Percentiles rank a stretch among this genome's conserved stretches.
Conservation (phyloP, 768 basidiomycete species). For the Tylopilus sp. region DNA sequence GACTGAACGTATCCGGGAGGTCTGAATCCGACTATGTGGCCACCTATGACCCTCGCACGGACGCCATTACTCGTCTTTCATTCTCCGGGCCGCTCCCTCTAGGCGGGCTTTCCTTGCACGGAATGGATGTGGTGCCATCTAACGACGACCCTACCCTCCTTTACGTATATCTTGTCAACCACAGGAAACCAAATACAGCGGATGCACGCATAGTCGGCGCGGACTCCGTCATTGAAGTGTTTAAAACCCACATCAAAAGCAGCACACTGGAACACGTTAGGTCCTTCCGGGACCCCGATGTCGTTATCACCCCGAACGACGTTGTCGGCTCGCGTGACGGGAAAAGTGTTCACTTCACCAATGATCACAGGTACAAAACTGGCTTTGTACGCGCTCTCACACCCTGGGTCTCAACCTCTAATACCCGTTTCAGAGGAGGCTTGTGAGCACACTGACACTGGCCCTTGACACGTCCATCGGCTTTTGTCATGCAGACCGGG, state of each 20-base stretch:
- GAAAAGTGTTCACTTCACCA: constrained; percentile 65
- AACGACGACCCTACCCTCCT: constrained; percentile 43
- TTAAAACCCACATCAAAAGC: constrained; percentile 48
- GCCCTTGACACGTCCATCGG: constrained; percentile 48
- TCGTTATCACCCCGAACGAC: constrained; percentile 68
- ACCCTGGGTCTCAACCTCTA: neutral
- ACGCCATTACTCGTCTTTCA: constrained; percentile 43
- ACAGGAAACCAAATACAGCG: constrained; percentile 48
- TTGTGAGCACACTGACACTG: constrained; percentile 29
- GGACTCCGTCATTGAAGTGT: constrained; percentile 69
- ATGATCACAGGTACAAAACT: constrained; percentile 56
- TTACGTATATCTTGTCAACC: constrained; percentile 71
- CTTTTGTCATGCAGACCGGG: constrained; percentile 57
- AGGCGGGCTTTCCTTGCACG: constrained; percentile 53
- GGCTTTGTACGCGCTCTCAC: constrained; percentile 42
- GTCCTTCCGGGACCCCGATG: constrained; percentile 49
- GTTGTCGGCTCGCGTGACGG: constrained; percentile 64
- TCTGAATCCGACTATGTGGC: constrained; percentile 54
- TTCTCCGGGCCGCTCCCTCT: constrained; percentile 36
- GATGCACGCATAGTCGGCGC: constrained; percentile 50
- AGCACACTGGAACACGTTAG: constrained; percentile 46
- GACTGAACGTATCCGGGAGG: constrained; percentile 35
- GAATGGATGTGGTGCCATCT: constrained; percentile 66
- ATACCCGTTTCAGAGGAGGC: constrained; percentile 17
- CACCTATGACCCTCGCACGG: constrained; percentile 50